A percentile compares a stretch with the other conserved stretches of the same genome.
Evolutionary conservation across 768 basidiomycete genomes (phyloP).

Genomic region (Boletus speciosus): DNA sequence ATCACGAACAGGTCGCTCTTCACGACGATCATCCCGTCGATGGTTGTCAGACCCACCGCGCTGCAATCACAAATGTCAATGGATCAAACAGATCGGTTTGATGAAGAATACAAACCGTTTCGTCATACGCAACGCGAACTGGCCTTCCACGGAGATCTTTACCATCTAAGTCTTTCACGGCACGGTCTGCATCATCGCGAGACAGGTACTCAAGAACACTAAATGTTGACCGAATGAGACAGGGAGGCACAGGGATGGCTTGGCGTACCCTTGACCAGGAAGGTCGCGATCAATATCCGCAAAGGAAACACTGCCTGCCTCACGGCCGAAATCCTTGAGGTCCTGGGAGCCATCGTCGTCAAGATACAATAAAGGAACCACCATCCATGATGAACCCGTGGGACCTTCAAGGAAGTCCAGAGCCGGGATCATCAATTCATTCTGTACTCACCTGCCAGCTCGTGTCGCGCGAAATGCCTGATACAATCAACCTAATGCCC

Average conservation of each 20-base stretch:
- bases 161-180: conserved; percentile 82
- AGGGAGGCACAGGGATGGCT: not conserved
- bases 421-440: not conserved
- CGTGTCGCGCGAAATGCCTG: conserved; percentile 88
- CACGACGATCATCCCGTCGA: conserved; percentile 69
- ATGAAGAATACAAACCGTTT: conserved; percentile 45
- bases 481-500: conserved; percentile 80
- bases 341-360: conserved; percentile 60
- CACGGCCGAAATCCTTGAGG: conserved; percentile 95
- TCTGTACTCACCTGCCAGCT: conserved; percentile 92
- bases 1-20: conserved; percentile 50
- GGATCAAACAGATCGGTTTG: not conserved
- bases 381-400: conserved; percentile 15
- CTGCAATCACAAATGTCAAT: conserved; percentile 31
- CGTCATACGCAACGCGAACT: conserved; percentile 68
- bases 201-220: conserved; percentile 91
- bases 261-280: conserved; percentile 80
- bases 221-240: conserved; percentile 2
- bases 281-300: conserved; percentile 90
- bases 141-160: conserved; percentile 83
- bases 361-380: conserved; percentile 11
- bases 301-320: conserved; percentile 89
- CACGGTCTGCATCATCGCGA: conserved; percentile 88
- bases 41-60: conserved; percentile 71
- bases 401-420: conserved; percentile 18